Evolutionary conservation across 805 yeast species (phyloP), one percentile per base, ranked within the genome.

Genomic region (Kluyveromyces lactis): DNA sequence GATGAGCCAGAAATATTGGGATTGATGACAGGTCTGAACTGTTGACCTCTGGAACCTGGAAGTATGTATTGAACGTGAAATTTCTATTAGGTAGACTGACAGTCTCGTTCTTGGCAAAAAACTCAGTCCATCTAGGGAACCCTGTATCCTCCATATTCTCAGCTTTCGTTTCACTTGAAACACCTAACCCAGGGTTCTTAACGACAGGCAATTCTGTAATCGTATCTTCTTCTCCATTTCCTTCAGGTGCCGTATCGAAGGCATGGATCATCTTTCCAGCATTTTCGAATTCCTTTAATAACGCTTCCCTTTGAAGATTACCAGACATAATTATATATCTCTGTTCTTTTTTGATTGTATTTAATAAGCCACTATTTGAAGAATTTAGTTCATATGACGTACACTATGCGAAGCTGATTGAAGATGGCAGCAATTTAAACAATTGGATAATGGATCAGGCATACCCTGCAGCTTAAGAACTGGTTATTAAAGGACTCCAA

Each of bases 1-100:
- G 99, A 47, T 86, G 92, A 48, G 79, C 77, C 2, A 92, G 63
- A 49, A 84, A 77, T 1, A 86, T 50, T 0, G 94, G 86, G 15
- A 59, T 43, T 17, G 60, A 45, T 1, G 41, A 26, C 4, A 37
- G 39, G 8, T 47, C 42, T 1, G 12, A 3, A 0, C 67, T 55
- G 0, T 53, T 50, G 1, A 50, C 44, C 0, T 49, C 39, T 0
- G 95, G 89, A 0, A 75, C 66, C 7, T 65, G 64, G 48, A 68
- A 83, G 55, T 78, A 84, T 0, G 77, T 72, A 42, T 79, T 73
- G 53, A 78, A 74, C 5, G 42, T 29, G 29, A 49, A 46, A 27
- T 46, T 47, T 35, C 53, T 42, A 10, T 48, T 49, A 4, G 37
- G 33, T 10, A 50, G 19, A 7, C 27, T 12, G 3, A 50, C 39